phyloP scores from a whole-genome alignment of 768 basidiomycete genomes.

The Lenzites betulinus region DNA sequence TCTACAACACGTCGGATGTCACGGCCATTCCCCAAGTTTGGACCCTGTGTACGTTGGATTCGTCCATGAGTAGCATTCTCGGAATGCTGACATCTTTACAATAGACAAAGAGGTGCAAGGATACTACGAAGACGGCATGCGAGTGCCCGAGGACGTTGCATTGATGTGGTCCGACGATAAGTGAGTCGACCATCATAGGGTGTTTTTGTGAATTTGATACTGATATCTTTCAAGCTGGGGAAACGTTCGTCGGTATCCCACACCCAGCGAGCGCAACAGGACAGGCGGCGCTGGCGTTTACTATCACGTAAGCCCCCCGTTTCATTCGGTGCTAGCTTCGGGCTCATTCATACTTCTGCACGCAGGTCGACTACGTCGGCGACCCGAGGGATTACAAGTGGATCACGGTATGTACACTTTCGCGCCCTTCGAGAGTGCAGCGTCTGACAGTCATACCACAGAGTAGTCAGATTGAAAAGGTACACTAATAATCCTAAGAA shows the following conservation, averaged over 20 bases:
- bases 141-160: conserved; percentile 62
- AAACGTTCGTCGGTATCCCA: conserved; percentile 64
- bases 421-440: neutral
- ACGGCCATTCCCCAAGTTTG: conserved; percentile 64
- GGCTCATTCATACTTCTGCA: neutral
- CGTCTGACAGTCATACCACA: conserved; percentile 23
- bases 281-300: conserved; percentile 72
- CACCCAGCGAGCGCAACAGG: conserved; percentile 53
- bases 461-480: conserved; percentile 57
- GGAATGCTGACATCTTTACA: too few species aligned
- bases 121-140: conserved; percentile 64
- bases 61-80: neutral
- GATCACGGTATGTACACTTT: conserved; percentile 49
- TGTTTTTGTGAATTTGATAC: neutral
- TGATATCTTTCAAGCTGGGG: conserved; percentile 50
- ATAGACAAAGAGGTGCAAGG: conserved; percentile 62
- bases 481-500: conserved; percentile 10
- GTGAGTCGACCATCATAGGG: conserved; percentile 31
- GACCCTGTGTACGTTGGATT: conserved; percentile 50
- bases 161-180: conserved; percentile 78
- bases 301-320: conserved; percentile 35
- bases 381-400: conserved; percentile 70
- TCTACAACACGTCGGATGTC: conserved; percentile 49
- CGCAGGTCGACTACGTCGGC: conserved; percentile 50
- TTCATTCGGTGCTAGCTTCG: neutral